Evolutionary conservation across 805 yeast genomes (phyloP), one percentile per base, ranked within the genome.

Genomic region (Pichia nanzhaoensis): DNA sequence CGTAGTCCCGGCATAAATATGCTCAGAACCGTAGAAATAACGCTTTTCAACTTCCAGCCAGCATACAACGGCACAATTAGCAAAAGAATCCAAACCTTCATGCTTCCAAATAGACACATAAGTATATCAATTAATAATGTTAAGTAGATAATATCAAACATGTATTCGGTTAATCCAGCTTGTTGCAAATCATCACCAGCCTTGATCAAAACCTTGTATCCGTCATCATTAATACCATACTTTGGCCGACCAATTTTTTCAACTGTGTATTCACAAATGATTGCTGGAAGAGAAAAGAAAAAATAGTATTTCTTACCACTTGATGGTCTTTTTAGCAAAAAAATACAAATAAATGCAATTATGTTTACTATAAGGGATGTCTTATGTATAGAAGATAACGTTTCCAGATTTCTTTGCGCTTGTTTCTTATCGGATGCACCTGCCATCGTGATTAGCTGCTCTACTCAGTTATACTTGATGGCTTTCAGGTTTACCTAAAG

Each of bases 141-240:
- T 38, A 84, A 60, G 56, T 84, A 84, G 48, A 84, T 65, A 12
- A 82, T 60, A 56, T 84, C 93, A 57, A 80, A 80, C 69, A 83
- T 65, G 66, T 80, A 83, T 61, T 84, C 91, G 33, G 80, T 80
- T 34, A 84, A 66, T 0, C 93, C 93, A 3, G 62, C 57, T 48
- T 77, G 84, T 45, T 62, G 62, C 47, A 84, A 69, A 54, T 84
- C 85, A 27, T 72, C 75, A 2, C 90, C 91, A 1, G 84, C 60
- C 12, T 61, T 64, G 3, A 73, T 57, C 39, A 83, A 64, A 14
- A 56, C 52, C 31, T 49, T 42, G 42, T 70, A 69, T 2, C 73
- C 73, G 37, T 73, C 73, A 1, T 54, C 57, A 14, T 68, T 63
- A 5, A 30, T 39, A 13, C 44, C 42, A 55, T 67, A 81, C 28